These are phyloP conservation scores for Parascedosporium putredinis DNA, from an alignment of 2,329 filamentous ascomycete genomes.

Conservation along the genomic window DNA sequence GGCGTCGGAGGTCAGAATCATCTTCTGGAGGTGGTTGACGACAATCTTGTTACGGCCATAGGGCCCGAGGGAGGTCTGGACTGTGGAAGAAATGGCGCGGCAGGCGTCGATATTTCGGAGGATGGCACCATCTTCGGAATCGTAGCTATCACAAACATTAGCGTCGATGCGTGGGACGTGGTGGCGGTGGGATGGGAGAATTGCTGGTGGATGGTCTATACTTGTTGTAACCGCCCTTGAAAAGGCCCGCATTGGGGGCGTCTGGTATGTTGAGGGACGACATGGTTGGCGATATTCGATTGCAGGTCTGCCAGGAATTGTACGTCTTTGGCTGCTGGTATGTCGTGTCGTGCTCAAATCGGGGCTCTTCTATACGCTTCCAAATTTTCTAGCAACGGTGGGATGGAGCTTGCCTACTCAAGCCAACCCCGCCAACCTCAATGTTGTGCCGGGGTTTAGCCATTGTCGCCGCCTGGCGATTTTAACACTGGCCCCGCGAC, in stretches of 20 bases:
- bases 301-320: not conserved
- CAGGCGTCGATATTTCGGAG: conserved; percentile 98
- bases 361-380: conserved; percentile 7
- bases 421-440: conserved; percentile 5
- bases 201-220: conserved; percentile 30
- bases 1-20: conserved; percentile 97
- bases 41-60: conserved; percentile 99
- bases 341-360: not conserved
- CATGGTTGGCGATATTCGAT: not conserved
- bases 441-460: conserved; percentile 8
- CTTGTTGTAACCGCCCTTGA: conserved; percentile 96
- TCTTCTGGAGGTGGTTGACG: conserved; percentile 99
- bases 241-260: conserved; percentile 84
- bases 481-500: too few species aligned
- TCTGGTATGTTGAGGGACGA: conserved; percentile 88
- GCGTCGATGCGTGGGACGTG: conserved; percentile 17
- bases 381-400: conserved; percentile 7
- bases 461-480: not conserved
- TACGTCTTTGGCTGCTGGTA: not conserved
- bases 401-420: conserved; percentile 2
- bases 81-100: conserved; percentile 86
- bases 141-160: conserved; percentile 59
- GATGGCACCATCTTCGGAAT: conserved; percentile 97
- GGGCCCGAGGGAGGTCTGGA: conserved; percentile 92
- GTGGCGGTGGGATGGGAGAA: conserved; percentile 10